Base-by-base conservation (phyloP, 768 basidiomycete species). In the Porphyrellus cyaneotinctus region DNA sequence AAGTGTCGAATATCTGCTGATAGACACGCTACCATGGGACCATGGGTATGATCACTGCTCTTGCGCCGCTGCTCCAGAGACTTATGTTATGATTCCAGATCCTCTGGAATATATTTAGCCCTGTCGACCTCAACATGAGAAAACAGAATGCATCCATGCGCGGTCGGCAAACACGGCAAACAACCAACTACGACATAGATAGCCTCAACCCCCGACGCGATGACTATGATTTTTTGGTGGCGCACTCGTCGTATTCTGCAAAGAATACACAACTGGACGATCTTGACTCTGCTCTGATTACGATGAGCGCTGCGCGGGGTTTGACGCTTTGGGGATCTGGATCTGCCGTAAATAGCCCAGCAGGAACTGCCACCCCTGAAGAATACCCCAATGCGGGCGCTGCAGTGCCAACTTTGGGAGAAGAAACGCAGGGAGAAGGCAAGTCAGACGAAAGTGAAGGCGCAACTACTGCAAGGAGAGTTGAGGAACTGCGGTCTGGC, bases 181-280 rank as follows among this genome's bases (percentile, higher is more conserved):
- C 35, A 23, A 57, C 23, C 41, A 46, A 58, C 31, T 58, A 57
- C 22, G 56, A 62, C 42, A 28, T 28, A 23, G 36, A 57, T 17
- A 38, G n/a, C 36, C 15, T 31, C n/a, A 56, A 64, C 49, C 53
- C 63, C 57, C 61, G 65, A 24, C 64, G 58, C 5, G 74, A 78
- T 48, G 75, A 79, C 49, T 85, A 83, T 56, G 81, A 82, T 56
- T 82, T 80, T 61, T 56, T 83, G 50, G 66, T 61, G 32, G 67
- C 70, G 38, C 68, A 73, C 44, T 72, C 79, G 24, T 70, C 70
- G 7, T 66, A 72, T 37, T 75, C 74, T 52, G 75, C 72, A 28
- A 73, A 72, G 57, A 59, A 74, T 20, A 64, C 69, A 24, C 69
- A 68, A 32, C 60, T 80, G 52, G 73, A 72, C 22, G 75, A 81